Base-by-base conservation (phyloP, 768 basidiomycete genomes). In the Mycena albidolilacea region DNA sequence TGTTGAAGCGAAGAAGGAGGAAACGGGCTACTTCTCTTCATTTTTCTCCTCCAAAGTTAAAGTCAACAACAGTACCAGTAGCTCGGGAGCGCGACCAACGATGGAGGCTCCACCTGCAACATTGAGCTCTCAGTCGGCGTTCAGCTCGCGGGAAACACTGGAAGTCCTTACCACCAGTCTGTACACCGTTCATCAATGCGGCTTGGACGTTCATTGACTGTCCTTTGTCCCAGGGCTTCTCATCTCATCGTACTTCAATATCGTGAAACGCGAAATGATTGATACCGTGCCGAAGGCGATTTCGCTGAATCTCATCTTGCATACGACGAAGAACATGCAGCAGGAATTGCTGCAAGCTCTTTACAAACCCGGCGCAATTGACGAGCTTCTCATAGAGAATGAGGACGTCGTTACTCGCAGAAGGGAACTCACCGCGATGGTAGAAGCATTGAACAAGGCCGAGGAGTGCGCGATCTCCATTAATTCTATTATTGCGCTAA, bases 281-380 rank as follows among this genome's bases (percentile, higher is more conserved):
- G 97, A 98, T 83, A 98, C 97, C 96, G 95, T 99, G 23, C 97
- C 97, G 10, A 99, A 99, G 83, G 95, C 95, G 19, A 96, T 97
- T 80, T 91, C 94, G 10, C 85, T 95, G 74, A 98, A 95, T 12
- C 90, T 99, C 39, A 97, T 99, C 63, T 93, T 91, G 80, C 92
- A 92, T 82, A 92, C 97, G 69, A 98, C 98, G 83, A 97, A 99
- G 84, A 91, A 95, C 81, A 85, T 99, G 70, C 98, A 99, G 84
- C 89, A 92, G 72, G 97, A 98, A 82, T 88, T 99, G 46, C 84
- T 99, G 63, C 95, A 97, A 79, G 95, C 98, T 85, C 88, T 99
- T 21, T 99, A 99, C 88, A 97, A 97, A 82, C 93, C 97, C 17
- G 97, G 99, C 11, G 95, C 97, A 12, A 87, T 99, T 37, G 95